Evolutionary conservation across 306 rosid genomes (phyloP).

Genomic region (Pterocarpus santalinus): DNA sequence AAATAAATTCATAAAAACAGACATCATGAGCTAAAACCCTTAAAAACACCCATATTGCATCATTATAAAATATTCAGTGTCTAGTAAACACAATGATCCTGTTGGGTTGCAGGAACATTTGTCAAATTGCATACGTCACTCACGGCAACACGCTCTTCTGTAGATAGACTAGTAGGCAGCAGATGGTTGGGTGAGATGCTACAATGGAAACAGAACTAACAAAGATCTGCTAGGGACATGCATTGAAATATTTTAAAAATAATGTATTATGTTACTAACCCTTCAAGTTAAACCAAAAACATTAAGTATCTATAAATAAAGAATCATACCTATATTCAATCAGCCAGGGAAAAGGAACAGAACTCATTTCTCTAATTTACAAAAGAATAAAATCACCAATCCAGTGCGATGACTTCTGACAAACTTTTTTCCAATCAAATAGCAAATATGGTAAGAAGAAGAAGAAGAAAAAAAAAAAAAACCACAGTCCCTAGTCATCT

Average conservation of each 20-base stretch:
- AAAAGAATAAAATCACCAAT: slow-evolving; percentile 15
- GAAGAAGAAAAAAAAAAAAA: background rate
- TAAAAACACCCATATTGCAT: background rate
- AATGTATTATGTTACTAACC: background rate
- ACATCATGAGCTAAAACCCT: slow-evolving; percentile 29
- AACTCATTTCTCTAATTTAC: background rate
- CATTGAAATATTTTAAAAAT: background rate
- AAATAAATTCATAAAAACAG: background rate
- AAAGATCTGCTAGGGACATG: background rate
- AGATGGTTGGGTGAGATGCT: background rate
- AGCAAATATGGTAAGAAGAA: background rate
- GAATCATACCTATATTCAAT: slow-evolving; percentile 6
- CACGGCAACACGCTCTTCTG: background rate
- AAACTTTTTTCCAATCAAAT: background rate
- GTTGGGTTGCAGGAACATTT: slow-evolving; percentile 19
- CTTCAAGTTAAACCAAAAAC: background rate
- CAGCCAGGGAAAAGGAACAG: background rate
- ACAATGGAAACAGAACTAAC: background rate
- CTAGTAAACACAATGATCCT: slow-evolving; percentile 4
- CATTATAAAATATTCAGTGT: background rate
- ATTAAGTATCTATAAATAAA: slow-evolving; percentile 10
- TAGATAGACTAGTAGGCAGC: slow-evolving; percentile 19
- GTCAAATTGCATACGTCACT: slow-evolving; percentile 15
- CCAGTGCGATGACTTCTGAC: background rate
- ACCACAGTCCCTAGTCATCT: background rate